Conservation (phyloP, 2,329 filamentous ascomycete species). For the Sporothrix brunneoviolacea region DNA sequence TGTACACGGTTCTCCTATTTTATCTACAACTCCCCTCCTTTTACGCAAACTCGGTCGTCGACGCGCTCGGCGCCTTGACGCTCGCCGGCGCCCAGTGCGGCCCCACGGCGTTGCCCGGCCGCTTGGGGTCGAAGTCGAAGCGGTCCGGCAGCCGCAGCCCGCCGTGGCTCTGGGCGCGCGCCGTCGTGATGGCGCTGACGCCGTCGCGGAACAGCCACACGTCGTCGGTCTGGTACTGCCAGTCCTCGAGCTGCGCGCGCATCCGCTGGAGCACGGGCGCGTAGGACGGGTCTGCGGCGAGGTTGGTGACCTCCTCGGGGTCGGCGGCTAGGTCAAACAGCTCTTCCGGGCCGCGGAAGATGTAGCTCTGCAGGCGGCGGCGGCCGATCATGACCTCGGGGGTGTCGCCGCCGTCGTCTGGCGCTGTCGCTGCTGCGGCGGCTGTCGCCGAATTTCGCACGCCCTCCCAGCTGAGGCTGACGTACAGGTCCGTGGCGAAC, state of each 20-base stretch:
- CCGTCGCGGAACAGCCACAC: conserved; percentile 25
- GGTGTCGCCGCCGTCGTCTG: not conserved
- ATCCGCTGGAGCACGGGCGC: conserved; percentile 26
- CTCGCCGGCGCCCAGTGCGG: conserved; percentile 9
- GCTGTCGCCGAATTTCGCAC: conserved; percentile 30
- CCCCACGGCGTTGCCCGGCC: conserved; percentile 13
- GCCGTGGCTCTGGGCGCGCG: conserved; percentile 3
- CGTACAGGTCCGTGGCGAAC: conserved; percentile 41
- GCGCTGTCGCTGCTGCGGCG: not conserved
- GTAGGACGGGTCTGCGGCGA: conserved; percentile 24
- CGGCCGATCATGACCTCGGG: conserved; percentile 30
- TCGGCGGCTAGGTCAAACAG: conserved; percentile 40
- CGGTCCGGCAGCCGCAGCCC: conserved; percentile 9
- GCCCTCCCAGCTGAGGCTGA: conserved; percentile 35
- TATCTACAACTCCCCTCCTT: too few relatives aligned
- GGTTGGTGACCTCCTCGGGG: conserved; percentile 24
- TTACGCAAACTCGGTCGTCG: not conserved
- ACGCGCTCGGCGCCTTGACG: not conserved
- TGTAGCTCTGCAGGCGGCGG: conserved; percentile 34
- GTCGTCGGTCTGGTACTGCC: conserved; percentile 25
- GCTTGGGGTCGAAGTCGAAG: conserved; percentile 16
- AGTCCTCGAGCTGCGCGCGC: conserved; percentile 23
- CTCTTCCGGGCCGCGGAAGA: conserved; percentile 39
- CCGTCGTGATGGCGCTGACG: conserved; percentile 16
- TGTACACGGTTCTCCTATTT: too few relatives aligned